Evolutionary conservation across 1,284 basidiomycete genomes (phyloP), one percentile per base, ranked within the genome.

Genomic region (Moesziomyces sp.): DNA sequence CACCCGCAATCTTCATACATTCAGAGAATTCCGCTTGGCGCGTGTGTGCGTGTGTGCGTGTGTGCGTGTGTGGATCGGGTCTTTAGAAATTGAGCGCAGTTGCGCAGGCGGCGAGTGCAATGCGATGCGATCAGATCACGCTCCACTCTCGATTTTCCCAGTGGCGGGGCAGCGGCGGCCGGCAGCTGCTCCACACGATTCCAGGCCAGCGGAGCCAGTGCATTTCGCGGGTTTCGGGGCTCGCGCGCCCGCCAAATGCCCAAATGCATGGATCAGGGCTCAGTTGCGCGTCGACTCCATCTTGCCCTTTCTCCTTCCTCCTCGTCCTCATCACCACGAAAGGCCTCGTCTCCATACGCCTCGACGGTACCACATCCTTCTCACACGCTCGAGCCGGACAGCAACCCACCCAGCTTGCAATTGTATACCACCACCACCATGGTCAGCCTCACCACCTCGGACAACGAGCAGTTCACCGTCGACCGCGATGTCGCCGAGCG

Each of bases 401-500:
- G 26, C 26, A 28, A 28, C 26, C 5, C 18, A 45, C 19, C 23
- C 19, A 14, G 28, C 23, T 26, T 14, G 23, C 38, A 33, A 5
- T n/a, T 7, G 14, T 3, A 43, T 21, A 18, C 44, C 21, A 52
- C 53, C 21, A 52, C 53, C 52, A 52, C 19, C 23, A 82, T 81
- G 78, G 79, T 80, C 66, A 66, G 74, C 58, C 76, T 83, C 16
- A 74, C 72, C 50, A 83, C 95, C 52, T 97, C 96, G 49, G 96
- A 99, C 86, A 95, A 94, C 81, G 96, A 98, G 86, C 89, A 92
- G 76, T 99, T 97, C 86, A 89, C 89, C 69, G 93, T 96, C 76
- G 94, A 97, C 84, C 92, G 91, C 86, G 93, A 96, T 75, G 93
- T 99, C 61, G 94, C 94, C 62, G 93, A 94, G 87, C 92, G 95